A percentile compares a stretch with the other conserved stretches of the same genome.
Conservation (phyloP, 495 filamentous ascomycete genomes). For the Cladorrhinum samala region DNA sequence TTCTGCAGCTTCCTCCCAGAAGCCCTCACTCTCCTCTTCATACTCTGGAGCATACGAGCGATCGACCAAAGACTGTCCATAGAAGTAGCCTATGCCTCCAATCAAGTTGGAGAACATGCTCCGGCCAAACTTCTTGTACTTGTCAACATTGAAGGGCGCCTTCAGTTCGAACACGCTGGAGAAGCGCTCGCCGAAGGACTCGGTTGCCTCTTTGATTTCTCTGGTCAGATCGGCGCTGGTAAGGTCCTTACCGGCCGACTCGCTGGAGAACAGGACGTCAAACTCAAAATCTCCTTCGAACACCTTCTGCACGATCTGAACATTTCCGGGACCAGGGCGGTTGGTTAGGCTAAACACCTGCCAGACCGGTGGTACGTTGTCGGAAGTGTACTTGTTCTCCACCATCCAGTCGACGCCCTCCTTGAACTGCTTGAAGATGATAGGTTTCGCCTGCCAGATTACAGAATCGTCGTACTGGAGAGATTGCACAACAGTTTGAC, state of each 20-base stretch:
- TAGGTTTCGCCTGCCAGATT: conserved; percentile 82
- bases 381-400: conserved; percentile 58
- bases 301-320: conserved; percentile 86
- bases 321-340: conserved; percentile 63
- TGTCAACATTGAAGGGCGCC: conserved; percentile 64
- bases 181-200: conserved; percentile 70
- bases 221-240: conserved; percentile 61
- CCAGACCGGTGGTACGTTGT: conserved; percentile 71
- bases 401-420: conserved; percentile 62
- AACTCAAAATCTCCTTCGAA: conserved; percentile 93
- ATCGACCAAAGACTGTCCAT: conserved; percentile 80
- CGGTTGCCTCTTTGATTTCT: conserved; percentile 58
- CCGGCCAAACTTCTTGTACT: conserved; percentile 75
- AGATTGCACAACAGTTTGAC: conserved; percentile 75
- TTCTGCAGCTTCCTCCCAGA: conserved; percentile 82
- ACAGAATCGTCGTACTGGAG: conserved; percentile 58
- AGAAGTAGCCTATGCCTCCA: conserved; percentile 93
- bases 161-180: conserved; percentile 63
- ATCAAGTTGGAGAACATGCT: conserved; percentile 92
- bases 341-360: conserved; percentile 78
- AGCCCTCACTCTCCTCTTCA: conserved; percentile 92
- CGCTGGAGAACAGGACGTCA: conserved; percentile 85
- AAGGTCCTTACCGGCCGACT: conserved; percentile 53
- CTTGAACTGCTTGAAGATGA: conserved; percentile 75
- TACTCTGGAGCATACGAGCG: conserved; percentile 87